A percentile compares a stretch with the other conserved stretches of the same genome.
These are phyloP conservation scores for Ogataea degrootiae DNA, from an alignment of 805 yeast species.

Conservation along the genomic window DNA sequence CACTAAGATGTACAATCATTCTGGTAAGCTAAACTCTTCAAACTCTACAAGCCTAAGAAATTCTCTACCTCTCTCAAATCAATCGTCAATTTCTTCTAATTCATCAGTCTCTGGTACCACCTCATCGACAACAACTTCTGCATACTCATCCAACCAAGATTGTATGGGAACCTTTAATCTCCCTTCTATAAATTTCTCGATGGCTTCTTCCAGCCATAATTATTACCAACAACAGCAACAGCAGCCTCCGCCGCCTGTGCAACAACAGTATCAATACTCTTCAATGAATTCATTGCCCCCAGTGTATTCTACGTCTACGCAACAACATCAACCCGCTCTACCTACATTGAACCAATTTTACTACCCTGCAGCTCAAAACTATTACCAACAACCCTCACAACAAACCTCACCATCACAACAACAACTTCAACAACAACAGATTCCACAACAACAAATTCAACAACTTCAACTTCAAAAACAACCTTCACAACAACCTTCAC, in stretches of 20 bases:
- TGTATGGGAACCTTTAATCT: background rate
- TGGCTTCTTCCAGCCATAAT: background rate
- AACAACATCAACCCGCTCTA: too few relatives aligned
- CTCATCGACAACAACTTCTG: background rate
- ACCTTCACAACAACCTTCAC: slow-evolving; percentile 2
- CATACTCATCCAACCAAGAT: background rate
- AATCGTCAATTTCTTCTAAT: background rate
- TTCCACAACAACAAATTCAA: background rate
- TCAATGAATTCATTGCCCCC: too few relatives aligned
- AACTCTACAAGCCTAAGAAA: background rate
- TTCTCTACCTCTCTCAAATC: background rate
- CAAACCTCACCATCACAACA: background rate
- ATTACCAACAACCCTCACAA: too few relatives aligned
- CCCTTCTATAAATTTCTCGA: background rate
- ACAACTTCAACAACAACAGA: background rate
- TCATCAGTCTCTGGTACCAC: background rate
- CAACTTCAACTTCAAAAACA: slow-evolving; percentile 1
- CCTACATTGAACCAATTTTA: too few relatives aligned
- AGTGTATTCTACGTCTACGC: too few relatives aligned
- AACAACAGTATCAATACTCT: background rate
- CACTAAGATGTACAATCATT: too few relatives aligned
- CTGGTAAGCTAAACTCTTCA: background rate
- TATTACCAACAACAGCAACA: background rate
- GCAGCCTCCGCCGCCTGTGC: background rate
- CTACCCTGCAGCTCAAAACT: too few relatives aligned